Evolutionary conservation across 192 early-diverging fungal genomes (phyloP), one percentile per base, ranked within the genome.

Genomic region (Geranomyces michiganensis): DNA sequence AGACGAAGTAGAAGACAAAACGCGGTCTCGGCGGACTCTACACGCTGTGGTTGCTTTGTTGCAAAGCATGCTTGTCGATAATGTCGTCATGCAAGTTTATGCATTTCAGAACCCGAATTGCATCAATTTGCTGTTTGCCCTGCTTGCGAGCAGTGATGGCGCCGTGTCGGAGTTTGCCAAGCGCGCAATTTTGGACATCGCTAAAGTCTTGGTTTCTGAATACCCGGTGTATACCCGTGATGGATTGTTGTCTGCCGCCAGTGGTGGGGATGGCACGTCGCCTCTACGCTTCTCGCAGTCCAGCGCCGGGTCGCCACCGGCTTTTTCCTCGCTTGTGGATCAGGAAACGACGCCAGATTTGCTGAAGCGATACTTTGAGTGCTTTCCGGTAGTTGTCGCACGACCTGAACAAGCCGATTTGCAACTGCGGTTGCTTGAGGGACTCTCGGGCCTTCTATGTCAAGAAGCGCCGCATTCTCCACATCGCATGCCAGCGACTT

Each of bases 341-440:
- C 72, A 44, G 41, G 64, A 67, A 30, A 73, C 63, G 27, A 59
- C 53, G 21, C 56, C 65, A 10, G 72, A 67, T 30, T 30, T 73
- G 36, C 29, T 73, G 41, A 56, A 56, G 43, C 49, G 72, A n/a
- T 71, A 63, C 32, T 49, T 71, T 36, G 70, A 62, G 41, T 64
- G 70, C 26, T 71, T 71, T 26, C 70, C 70, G 5, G 30, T n/a
- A 13, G 58, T 32, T 15, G 48, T 71, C 30, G 27, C 24, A 7
- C 27, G 43, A 19, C 41, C 22, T 24, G 68, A 70, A 17, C 17
- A 45, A 3, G 27, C 55, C 8, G 68, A 6, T 19, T 31, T 60
- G 21, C 68, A 70, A 46, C 17, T 70, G 8, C 55, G 68, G 22
- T 27, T 70, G 3, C 43, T 70, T 5, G 19, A 46, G 9, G 68